These are phyloP conservation scores for Tricholoma sp. DNA, from an alignment of 768 basidiomycete species.

Conservation along the genomic window DNA sequence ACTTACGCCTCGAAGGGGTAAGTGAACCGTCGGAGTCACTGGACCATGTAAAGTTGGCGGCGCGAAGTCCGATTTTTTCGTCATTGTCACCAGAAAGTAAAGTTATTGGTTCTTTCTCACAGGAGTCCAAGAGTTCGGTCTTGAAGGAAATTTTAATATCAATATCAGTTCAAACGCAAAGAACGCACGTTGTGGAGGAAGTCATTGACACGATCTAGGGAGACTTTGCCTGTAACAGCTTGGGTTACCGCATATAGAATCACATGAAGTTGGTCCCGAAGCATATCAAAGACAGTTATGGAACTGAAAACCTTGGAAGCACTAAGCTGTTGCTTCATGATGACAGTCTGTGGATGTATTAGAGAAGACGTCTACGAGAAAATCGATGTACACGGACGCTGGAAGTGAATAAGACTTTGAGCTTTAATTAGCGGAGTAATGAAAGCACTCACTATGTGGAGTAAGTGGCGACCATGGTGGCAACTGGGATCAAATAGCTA, in stretches of 20 bases:
- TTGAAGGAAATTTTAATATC: slow-evolving; percentile 8
- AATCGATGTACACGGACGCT: slow-evolving; percentile 8
- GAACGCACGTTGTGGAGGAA: slow-evolving; percentile 33
- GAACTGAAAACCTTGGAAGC: slow-evolving; percentile 46
- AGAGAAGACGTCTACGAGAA: neutral
- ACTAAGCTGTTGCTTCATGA: slow-evolving; percentile 36
- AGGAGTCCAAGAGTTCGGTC: slow-evolving; percentile 45
- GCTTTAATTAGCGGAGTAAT: neutral
- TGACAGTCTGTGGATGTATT: slow-evolving; percentile 24
- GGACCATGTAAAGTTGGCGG: slow-evolving; percentile 56
- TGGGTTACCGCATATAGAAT: slow-evolving; percentile 23
- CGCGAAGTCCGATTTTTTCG: slow-evolving; percentile 42
- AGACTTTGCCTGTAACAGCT: slow-evolving; percentile 47
- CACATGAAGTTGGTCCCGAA: slow-evolving; percentile 47
- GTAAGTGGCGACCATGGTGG: slow-evolving; percentile 64
- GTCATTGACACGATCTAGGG: slow-evolving; percentile 48
- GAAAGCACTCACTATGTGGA: slow-evolving; percentile 44
- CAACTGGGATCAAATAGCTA: slow-evolving; percentile 56
- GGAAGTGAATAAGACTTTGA: neutral
- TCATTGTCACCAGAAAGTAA: slow-evolving; percentile 10
- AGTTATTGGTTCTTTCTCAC: slow-evolving; percentile 15
- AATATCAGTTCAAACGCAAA: neutral
- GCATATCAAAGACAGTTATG: slow-evolving; percentile 57
- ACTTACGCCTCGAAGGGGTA: slow-evolving; percentile 42
- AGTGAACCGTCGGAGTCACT: slow-evolving; percentile 24